Evolutionary conservation across 2,329 filamentous ascomycete species (phyloP).

Genomic region (Chaetoscypha palmicola): DNA sequence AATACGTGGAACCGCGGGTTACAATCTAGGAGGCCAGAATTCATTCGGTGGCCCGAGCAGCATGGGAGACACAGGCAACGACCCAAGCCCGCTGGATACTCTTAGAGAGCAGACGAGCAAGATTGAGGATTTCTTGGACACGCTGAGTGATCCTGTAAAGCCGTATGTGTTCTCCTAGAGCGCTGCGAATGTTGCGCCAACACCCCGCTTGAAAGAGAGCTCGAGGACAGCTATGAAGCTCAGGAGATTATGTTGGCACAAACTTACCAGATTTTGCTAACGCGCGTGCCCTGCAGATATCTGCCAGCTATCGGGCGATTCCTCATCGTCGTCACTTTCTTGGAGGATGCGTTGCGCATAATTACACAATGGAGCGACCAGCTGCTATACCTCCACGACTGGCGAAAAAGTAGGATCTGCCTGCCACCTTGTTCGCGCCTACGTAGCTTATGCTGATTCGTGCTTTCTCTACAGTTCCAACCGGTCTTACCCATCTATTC

Average conservation of each 20-base stretch:
- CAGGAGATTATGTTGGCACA: background rate
- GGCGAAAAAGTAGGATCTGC: conserved; percentile 69
- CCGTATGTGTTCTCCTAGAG: conserved; percentile 58
- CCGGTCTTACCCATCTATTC: conserved; percentile 85
- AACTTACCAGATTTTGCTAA: conserved; percentile 16
- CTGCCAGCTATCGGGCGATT: conserved; percentile 94
- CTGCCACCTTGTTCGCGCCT: background rate
- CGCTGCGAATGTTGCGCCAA: conserved; percentile 1
- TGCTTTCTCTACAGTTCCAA: conserved; percentile 63
- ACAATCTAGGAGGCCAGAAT: conserved; percentile 34
- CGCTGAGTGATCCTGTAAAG: conserved; percentile 81
- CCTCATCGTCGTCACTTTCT: conserved; percentile 94
- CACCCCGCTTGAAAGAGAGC: background rate
- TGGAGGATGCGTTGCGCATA: conserved; percentile 94
- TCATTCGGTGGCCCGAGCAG: conserved; percentile 32
- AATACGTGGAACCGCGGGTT: conserved; percentile 47
- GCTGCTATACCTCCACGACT: conserved; percentile 85
- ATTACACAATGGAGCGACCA: conserved; percentile 97
- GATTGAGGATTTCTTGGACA: conserved; percentile 91
- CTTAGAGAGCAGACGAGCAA: conserved; percentile 96
- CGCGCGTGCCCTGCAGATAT: conserved; percentile 51
- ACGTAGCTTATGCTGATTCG: conserved; percentile 14
- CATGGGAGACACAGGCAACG: conserved; percentile 28
- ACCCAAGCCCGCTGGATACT: conserved; percentile 58
- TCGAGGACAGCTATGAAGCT: background rate